Evolutionary conservation across 2,329 filamentous ascomycete species (phyloP), one percentile per base, ranked within the genome.

Genomic region (Hypoxylon sp.): DNA sequence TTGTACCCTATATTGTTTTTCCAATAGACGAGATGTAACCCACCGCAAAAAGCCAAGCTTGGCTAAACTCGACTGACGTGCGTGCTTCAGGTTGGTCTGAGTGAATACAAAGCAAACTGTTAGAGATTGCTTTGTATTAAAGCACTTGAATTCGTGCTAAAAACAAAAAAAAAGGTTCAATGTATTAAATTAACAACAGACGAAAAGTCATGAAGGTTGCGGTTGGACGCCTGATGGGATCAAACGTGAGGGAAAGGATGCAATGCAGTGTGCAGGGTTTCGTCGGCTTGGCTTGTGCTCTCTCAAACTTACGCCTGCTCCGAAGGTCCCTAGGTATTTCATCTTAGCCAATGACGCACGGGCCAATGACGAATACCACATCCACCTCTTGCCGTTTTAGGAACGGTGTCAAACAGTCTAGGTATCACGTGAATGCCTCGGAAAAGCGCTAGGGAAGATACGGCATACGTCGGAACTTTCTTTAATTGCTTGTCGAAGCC

Each of bases 11-110:
- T 61, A 69, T 59, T n/a, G 28, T 45, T 50, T 63, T 55, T 66
- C 45, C 51, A 49, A 55, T 68, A 60, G 41, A 68, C 55, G 65
- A 68, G 63, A 65, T 63, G 69, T 63, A 70, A 70, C 72, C 72
- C 74, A 73, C 72, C 68, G 63, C 46, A 63, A 38, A 63, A 38
- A 60, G 65, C 68, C 62, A 65, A 65, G 69, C 70, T 71, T 46
- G 72, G 57, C 65, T 58, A 52, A 58, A 17, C 51, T 56, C 21
- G 55, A 56, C 52, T 51, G 52, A 68, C 41, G 38, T 65, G 58
- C 49, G 55, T 66, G 59, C 59, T 63, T 65, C 52, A 61, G 46
- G 60, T 65, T 55, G 61, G 51, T 25, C 55, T 43, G 32, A 25
- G 51, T 63, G 60, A 19, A 63, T 58, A 46, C 46, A 48, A 50